These are phyloP conservation scores for Zygnema cylindricum DNA, from an alignment of 139 green algal species.

Conservation along the genomic window DNA sequence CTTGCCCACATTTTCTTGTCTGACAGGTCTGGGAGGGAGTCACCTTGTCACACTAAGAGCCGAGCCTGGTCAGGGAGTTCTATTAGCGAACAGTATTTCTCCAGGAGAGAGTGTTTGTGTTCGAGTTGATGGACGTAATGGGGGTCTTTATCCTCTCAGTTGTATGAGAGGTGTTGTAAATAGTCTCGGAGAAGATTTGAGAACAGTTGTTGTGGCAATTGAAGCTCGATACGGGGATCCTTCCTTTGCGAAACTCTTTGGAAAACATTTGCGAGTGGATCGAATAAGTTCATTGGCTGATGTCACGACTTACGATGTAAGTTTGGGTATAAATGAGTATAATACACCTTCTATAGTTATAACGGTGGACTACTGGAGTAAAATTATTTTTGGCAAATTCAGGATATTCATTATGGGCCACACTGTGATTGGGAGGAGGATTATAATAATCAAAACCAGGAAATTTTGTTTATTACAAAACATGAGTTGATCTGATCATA, in stretches of 20 bases:
- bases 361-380: too few species aligned
- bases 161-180: conserved; percentile 8
- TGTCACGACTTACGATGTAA: conserved; percentile 50
- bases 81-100: background rate
- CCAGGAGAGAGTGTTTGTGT: conserved; percentile 26
- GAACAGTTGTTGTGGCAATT: background rate
- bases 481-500: too few species aligned
- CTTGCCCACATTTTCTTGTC: too few species aligned
- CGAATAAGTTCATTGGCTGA: conserved; percentile 26
- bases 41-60: conserved; percentile 11
- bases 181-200: background rate
- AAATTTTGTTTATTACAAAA: too few species aligned
- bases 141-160: background rate
- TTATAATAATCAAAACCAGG: too few species aligned
- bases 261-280: conserved; percentile 27
- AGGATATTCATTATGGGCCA: too few species aligned
- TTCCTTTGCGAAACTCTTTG: conserved; percentile 43
- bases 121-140: background rate
- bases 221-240: conserved; percentile 17
- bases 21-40: conserved; percentile 23
- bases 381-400: too few species aligned
- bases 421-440: too few species aligned
- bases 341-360: too few species aligned
- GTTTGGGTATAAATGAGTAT: too few species aligned
- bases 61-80: background rate